phyloP scores from a whole-genome alignment of 495 filamentous ascomycete genomes.

The Pyrenula aspistea region DNA sequence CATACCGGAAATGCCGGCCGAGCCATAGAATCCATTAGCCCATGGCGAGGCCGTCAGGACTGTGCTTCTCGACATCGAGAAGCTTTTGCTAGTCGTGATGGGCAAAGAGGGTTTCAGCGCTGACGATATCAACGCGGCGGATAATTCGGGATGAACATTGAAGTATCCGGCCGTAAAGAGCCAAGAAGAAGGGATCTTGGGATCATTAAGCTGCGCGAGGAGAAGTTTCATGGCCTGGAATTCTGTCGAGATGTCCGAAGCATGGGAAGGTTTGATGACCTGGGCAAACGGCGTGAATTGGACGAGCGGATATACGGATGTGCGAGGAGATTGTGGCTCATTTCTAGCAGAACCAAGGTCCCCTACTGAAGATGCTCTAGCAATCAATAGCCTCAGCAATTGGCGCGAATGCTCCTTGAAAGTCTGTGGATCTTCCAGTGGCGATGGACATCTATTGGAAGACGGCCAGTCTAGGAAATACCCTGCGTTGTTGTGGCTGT shows the following conservation, averaged over 20 bases:
- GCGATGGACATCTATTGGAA: slow-evolving; percentile 58
- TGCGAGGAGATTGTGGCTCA: slow-evolving; percentile 16
- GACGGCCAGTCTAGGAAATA: slow-evolving; percentile 72
- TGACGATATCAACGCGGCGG: slow-evolving; percentile 60
- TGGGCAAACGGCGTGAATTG: slow-evolving; percentile 76
- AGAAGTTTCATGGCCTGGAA: slow-evolving; percentile 66
- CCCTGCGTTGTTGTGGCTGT: slow-evolving; percentile 38
- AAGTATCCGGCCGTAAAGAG: slow-evolving; percentile 98
- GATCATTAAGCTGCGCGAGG: slow-evolving; percentile 46
- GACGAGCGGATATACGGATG: slow-evolving; percentile 68
- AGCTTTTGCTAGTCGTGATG: slow-evolving; percentile 11
- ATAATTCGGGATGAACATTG: slow-evolving; percentile 79
- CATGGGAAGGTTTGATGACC: slow-evolving; percentile 28
- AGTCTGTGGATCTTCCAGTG: slow-evolving; percentile 51
- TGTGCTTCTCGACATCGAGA: slow-evolving; percentile 47
- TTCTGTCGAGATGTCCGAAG: slow-evolving; percentile 63
- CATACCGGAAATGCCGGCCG: slow-evolving; percentile 75
- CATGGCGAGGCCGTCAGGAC: slow-evolving; percentile 88
- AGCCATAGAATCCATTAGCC: slow-evolving; percentile 94
- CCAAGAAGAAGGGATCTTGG: slow-evolving; percentile 52
- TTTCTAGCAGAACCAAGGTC: no score
- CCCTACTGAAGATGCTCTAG: no score
- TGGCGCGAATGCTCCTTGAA: slow-evolving; percentile 60
- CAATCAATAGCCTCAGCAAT: no score
- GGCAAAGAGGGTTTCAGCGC: background rate